A percentile compares a stretch with the other conserved stretches of the same genome.
Evolutionary conservation across 805 yeast species (phyloP).

Genomic region (Candida incommunis): DNA sequence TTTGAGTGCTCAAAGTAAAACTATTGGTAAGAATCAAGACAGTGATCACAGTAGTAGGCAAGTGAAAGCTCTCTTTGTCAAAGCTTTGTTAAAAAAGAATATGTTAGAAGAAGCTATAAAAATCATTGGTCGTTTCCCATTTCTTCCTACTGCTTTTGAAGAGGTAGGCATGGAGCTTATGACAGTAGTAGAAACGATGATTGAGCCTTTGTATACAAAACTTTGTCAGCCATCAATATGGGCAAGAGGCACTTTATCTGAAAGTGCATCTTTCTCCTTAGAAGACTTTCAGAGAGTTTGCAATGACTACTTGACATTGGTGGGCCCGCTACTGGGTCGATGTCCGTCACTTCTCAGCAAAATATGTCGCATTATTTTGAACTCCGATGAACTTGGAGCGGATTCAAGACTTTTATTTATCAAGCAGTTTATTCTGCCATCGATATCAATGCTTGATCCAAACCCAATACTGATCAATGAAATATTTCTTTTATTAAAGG

Average conservation of each 20-base stretch:
- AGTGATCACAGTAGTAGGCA: constrained; percentile 5
- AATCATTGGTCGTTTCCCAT: constrained; percentile 48
- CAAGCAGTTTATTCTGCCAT: constrained; percentile 42
- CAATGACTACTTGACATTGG: constrained; percentile 26
- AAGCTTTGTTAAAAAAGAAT: constrained; percentile 43
- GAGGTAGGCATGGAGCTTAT: constrained; percentile 34
- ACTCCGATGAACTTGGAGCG: constrained; percentile 23
- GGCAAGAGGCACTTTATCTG: constrained; percentile 9
- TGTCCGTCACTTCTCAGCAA: constrained; percentile 37
- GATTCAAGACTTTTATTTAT: constrained; percentile 8
- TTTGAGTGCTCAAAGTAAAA: constrained; percentile 6
- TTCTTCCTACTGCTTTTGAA: constrained; percentile 38
- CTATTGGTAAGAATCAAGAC: constrained; percentile 8
- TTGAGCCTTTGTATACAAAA: constrained; percentile 33
- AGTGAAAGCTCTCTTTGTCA: constrained; percentile 34
- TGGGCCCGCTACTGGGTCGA: constrained; percentile 41
- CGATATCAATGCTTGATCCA: constrained; percentile 36
- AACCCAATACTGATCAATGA: constrained; percentile 49
- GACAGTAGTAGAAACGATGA: constrained; percentile 32
- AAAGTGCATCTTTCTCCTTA: constrained; percentile 27
- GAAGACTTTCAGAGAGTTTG: constrained; percentile 31
- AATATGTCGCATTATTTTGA: constrained; percentile 40
- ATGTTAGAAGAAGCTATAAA: constrained; percentile 46
- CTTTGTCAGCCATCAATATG: constrained; percentile 5
- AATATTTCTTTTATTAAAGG: constrained; percentile 38